Conservation (phyloP, 208 protist species). For the Zelonia costaricensis region DNA sequence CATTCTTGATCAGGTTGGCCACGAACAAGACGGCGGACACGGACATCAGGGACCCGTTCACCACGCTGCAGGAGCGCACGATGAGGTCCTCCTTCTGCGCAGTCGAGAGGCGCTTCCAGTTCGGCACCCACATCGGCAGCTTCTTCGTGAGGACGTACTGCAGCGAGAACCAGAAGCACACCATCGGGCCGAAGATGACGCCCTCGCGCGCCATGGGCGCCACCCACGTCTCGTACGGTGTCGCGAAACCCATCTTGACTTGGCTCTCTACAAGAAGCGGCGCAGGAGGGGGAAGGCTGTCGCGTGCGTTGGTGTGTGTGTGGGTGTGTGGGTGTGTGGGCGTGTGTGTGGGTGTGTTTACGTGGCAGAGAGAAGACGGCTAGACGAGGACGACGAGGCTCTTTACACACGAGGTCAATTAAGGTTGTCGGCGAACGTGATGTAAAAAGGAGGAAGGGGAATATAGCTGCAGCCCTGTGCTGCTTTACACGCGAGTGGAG, state of each 20-base stretch:
- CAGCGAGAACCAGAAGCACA: conserved; percentile 59
- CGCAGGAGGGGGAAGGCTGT: too few relatives aligned
- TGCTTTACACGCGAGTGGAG: too few relatives aligned
- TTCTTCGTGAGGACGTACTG: conserved; percentile 37
- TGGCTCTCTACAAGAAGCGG: background rate
- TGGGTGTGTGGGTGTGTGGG: too few relatives aligned
- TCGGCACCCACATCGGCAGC: conserved; percentile 33
- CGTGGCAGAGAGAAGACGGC: too few relatives aligned
- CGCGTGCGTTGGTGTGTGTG: too few relatives aligned
- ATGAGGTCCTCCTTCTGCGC: conserved; percentile 56
- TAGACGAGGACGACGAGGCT: too few relatives aligned
- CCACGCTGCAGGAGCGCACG: conserved; percentile 64
- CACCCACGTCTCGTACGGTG: conserved; percentile 66
- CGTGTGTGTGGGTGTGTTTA: too few relatives aligned
- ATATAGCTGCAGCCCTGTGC: too few relatives aligned
- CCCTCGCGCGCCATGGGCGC: conserved; percentile 55
- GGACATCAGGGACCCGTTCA: conserved; percentile 73
- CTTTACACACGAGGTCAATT: too few relatives aligned
- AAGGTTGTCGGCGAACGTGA: too few relatives aligned
- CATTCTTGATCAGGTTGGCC: conserved; percentile 29
- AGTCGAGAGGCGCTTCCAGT: conserved; percentile 35
- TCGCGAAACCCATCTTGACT: conserved; percentile 49
- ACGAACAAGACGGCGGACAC: conserved; percentile 66
- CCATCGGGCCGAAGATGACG: conserved; percentile 49
- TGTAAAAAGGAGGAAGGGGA: too few relatives aligned